Base-by-base conservation (phyloP, 2,329 filamentous ascomycete genomes). In the Allantophomopsis cytisporea region DNA sequence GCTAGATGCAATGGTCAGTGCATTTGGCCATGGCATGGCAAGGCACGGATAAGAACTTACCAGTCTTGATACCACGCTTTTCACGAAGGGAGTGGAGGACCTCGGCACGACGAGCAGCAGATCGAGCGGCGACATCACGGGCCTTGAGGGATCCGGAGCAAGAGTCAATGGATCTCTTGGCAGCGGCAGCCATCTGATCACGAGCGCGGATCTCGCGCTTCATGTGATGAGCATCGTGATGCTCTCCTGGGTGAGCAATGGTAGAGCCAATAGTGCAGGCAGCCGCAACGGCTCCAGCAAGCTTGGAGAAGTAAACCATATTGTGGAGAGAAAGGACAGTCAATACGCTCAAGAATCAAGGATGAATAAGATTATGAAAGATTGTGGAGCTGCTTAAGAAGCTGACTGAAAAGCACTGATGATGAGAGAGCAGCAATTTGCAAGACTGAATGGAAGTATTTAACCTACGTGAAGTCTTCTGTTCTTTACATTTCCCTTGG, bases 71-170 rank as follows among this genome's bases (percentile, higher is more conserved):
- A 37, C 40, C 41, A 15, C 54, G 50, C 49, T 57, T 56, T 35
- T 54, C 44, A 23, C 59, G 52, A 37, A 60, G 41, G 30, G 51
- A 48, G 23, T 55, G 51, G 14, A 54, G 54, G 31, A 54, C 48
- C 30, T 52, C 50, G 7, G 47, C 52, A 32, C 60, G 55, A 17
- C 61, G 56, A 31, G 51, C 51, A 40, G 55, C 50, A 42, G 59
- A 58, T 14, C 52, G 49, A 31, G 47, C 47, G 39, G 54, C 50
- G 28, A 61, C 50, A 31, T 54, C 58, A 34, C 60, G 55, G 30
- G 50, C 49, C 47, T 58, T 57, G 17, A 63, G 46, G 11, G 53
- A 54, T 28, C 53, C 53, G 1, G 57, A 50, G 35, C 60, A 63
- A 44, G 56, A 50, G 20, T 54, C 52, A 13, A 63, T 50, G 20